Percentiles rank a stretch among this genome's conserved stretches.
phyloP scores from a whole-genome alignment of 208 protist species.

The Sergeia podlipaevii region DNA sequence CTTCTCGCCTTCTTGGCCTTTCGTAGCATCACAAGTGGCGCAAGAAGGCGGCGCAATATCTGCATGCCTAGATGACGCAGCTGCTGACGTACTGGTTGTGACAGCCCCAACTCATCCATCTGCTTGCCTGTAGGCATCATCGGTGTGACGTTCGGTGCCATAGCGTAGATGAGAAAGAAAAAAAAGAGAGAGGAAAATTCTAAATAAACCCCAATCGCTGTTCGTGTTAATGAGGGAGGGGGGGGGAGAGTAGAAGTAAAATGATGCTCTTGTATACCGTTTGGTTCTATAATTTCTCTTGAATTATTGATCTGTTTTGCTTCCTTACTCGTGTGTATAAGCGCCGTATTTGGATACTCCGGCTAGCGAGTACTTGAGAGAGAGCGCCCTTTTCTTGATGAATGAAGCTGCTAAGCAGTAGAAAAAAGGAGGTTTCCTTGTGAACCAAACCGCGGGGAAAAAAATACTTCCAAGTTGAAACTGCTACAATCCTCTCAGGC shows the following conservation, averaged over 20 bases:
- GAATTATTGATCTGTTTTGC: not conserved
- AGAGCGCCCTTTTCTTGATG: too few species aligned
- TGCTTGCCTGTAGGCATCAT: slow-evolving; percentile 37
- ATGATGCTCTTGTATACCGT: not conserved
- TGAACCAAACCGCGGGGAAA: too few species aligned
- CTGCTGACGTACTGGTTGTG: slow-evolving; percentile 28
- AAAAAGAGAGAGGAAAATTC: slow-evolving; percentile 5
- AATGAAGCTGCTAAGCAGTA: too few species aligned
- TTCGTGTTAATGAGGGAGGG: too few species aligned
- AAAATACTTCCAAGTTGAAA: too few species aligned
- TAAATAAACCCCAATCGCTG: too few species aligned
- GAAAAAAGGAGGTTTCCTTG: too few species aligned
- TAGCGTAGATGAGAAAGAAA: slow-evolving; percentile 2
- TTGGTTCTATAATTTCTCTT: not conserved
- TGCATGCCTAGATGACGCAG: slow-evolving; percentile 33
- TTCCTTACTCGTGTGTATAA: too few species aligned
- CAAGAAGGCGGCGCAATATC: slow-evolving; percentile 38
- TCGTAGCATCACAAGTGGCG: slow-evolving; percentile 26
- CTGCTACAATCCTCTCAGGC: too few species aligned
- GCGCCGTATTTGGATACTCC: too few species aligned
- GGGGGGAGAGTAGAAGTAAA: slow-evolving; percentile 3
- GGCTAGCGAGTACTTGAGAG: too few species aligned
- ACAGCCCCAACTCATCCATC: slow-evolving; percentile 17
- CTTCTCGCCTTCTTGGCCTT: slow-evolving; percentile 15
- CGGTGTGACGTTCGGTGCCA: not conserved